Evolutionary conservation across 352 stramenopile species (phyloP), one percentile per base, ranked within the genome.

Genomic region (Phytopythium litorale): DNA sequence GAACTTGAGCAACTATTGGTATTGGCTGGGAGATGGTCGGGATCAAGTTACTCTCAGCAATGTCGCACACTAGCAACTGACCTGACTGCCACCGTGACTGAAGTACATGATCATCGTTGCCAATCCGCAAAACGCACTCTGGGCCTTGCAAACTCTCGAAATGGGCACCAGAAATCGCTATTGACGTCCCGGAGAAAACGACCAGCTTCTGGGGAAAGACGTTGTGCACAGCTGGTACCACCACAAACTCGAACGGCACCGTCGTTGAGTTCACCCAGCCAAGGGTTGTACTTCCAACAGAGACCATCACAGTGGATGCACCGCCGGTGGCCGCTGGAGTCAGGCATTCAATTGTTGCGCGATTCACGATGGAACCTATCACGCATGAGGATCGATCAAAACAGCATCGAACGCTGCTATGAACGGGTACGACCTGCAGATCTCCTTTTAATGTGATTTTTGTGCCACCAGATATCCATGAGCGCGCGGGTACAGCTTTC

Each of bases 221-320:
- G 12, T 72, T 70, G 7, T 49, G 64, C 40, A 85, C 64, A 5
- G 30, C 30, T 13, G 60, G 56, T 1, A 52, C 33, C 8, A 35
- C n/a, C 5, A 70, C n/a, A 53, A 78, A 64, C 23, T 63, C 40
- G 55, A 84, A 79, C 7, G 15, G 23, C 2, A 59, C n/a, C 15
- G 73, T 38, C n/a, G 63, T 75, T 12, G 72, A 83, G 51, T 78
- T 77, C 45, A 85, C 38, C 13, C 60, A 50, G 7, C 65, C 65
- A 15, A 38, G 7, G 0, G 33, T 6, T 7, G 16, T 30, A 50
- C 60, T 56, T 12, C 67, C 72, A 18, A 81, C 45, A 15, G 49
- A 56, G 7, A 81, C 43, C 40, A 73, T 66, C 3, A 81, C 5
- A 5, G 19, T 33, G 1, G 4, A 71, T 42, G 37, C 12, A 23